Conservation (phyloP, 495 filamentous ascomycete genomes). For the Neurospora sp. region DNA sequence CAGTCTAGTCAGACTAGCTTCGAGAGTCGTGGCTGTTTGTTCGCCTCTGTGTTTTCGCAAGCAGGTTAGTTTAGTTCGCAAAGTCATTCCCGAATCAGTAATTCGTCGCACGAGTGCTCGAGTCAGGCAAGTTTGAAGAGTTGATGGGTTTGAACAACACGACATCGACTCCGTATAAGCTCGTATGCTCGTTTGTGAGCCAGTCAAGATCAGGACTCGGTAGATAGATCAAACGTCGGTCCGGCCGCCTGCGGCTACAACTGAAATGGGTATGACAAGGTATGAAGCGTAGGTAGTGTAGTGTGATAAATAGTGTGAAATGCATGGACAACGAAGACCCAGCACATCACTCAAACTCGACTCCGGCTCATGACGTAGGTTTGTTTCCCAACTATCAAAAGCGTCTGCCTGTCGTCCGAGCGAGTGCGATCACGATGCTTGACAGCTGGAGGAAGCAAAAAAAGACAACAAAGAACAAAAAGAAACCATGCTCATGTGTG, state of each 20-base stretch:
- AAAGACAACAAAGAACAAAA: background rate
- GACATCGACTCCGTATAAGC: background rate
- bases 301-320: background rate
- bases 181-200: background rate
- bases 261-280: background rate
- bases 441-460: background rate
- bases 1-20: constrained; percentile 39
- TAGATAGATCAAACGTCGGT: background rate
- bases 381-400: background rate
- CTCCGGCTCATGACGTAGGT: background rate
- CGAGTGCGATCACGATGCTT: background rate
- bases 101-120: background rate
- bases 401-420: background rate
- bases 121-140: background rate
- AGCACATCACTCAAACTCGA: background rate
- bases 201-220: background rate
- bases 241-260: background rate
- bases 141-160: background rate
- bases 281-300: background rate
- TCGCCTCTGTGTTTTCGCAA: constrained; percentile 36
- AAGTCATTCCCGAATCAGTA: background rate
- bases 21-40: constrained; percentile 41
- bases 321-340: background rate
- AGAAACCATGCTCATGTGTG: background rate
- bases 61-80: background rate